Evolutionary conservation across 768 basidiomycete genomes (phyloP).

Genomic region (Roridomyces roridus): DNA sequence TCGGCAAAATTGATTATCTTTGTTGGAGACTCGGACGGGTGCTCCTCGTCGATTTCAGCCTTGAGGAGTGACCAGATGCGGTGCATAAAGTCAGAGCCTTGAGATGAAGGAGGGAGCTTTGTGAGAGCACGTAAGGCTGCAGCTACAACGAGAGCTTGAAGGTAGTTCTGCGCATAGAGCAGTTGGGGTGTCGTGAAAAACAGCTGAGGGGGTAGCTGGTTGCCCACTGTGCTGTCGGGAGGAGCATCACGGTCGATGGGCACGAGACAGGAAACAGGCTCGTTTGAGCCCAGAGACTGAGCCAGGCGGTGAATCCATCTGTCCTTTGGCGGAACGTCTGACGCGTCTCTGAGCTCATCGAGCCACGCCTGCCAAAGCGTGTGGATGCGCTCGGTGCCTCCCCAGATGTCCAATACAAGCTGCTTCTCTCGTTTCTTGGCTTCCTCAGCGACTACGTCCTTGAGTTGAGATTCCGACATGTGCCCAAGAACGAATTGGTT

Average conservation of each 20-base stretch:
- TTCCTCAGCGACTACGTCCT: slow-evolving; percentile 52
- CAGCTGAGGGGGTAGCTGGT: slow-evolving; percentile 68
- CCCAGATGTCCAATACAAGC: slow-evolving; percentile 59
- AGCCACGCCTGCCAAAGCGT: slow-evolving; percentile 43
- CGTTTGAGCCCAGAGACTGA: slow-evolving; percentile 45
- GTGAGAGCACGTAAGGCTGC: slow-evolving; percentile 66
- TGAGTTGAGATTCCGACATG: slow-evolving; percentile 70
- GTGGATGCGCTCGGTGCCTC: slow-evolving; percentile 36
- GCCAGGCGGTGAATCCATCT: slow-evolving; percentile 58
- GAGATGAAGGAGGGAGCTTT: slow-evolving; percentile 40
- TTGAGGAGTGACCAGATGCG: slow-evolving; percentile 73
- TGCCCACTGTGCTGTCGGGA: slow-evolving; percentile 27
- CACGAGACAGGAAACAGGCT: slow-evolving; percentile 46
- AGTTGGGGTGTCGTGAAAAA: slow-evolving; percentile 63
- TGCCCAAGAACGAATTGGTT: slow-evolving; percentile 67
- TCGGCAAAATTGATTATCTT: slow-evolving; percentile 76
- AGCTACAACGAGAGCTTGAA: slow-evolving; percentile 73
- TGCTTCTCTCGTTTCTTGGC: slow-evolving; percentile 62
- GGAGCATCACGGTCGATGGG: slow-evolving; percentile 14
- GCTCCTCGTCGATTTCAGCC: slow-evolving; percentile 56
- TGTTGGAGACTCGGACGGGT: slow-evolving; percentile 41
- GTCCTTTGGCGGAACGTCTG: slow-evolving; percentile 17
- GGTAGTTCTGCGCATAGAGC: slow-evolving; percentile 66
- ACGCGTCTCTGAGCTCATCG: slow-evolving; percentile 21
- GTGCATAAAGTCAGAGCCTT: slow-evolving; percentile 50